Evolutionary conservation across 2,329 filamentous ascomycete genomes (phyloP), one percentile per base, ranked within the genome.

Genomic region (Fusarium fujikuroi): DNA sequence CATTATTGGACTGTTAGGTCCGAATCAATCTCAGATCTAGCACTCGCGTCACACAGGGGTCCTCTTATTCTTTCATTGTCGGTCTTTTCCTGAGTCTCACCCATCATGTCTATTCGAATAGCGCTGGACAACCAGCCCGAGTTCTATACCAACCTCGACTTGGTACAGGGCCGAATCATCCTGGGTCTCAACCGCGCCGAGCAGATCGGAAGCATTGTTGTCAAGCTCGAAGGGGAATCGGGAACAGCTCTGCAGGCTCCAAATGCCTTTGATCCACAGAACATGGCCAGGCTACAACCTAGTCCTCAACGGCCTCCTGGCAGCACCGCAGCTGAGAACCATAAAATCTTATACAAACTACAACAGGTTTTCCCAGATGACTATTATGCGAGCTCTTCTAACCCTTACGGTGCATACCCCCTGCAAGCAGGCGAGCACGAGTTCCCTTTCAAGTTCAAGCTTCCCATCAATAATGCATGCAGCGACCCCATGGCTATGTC

Each of bases 201-300:
- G 80, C 86, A 88, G 63, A 87, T 95, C 56, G 89, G 90, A 54
- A 92, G 90, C 59, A 91, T 96, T 71, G 86, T 94, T 42, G 93
- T 95, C 78, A 96, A 96, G 84, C 89, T 96, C 37, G 93, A 96
- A 79, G 93, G 93, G 75, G 93, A 96, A 83, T 91, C 91, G 53
- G 88, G 87, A 70, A 95, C 93, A 9, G 87, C 92, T 47, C 83
- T 94, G 21, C 80, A 84, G 82, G 80, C 88, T 70, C 83, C 89
- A 76, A 74, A 84, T 78, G 80, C 85, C 80, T 80, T 85, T 79
- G 79, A 83, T 30, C 75, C 84, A 82, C 80, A 82, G 79, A 78
- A 84, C 78, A 69, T 84, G 82, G 73, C 79, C 37, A 76, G 76
- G 21, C 60, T 75, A 23, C 61, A 73, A 25, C 67, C 72, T 60